Evolutionary conservation across 2,329 filamentous ascomycete genomes (phyloP).

Genomic region (Nemania sp.): DNA sequence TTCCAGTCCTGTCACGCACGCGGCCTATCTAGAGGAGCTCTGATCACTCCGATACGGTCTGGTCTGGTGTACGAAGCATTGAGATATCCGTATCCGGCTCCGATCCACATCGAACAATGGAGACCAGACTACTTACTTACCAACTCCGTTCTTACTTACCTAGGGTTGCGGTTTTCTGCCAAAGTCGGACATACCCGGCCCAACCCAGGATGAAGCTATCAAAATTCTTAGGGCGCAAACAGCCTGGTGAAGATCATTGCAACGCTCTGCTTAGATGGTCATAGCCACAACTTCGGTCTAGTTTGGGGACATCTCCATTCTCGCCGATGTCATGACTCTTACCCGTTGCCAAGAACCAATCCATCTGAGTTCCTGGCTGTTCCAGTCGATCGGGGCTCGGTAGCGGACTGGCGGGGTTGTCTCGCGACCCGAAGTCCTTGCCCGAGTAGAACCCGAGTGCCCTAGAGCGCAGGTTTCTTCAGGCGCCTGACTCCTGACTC

Average conservation of each 20-base stretch:
- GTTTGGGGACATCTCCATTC: conserved; percentile 18
- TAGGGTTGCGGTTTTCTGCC: too few relatives aligned
- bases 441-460: conserved; percentile 28
- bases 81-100: too few relatives aligned
- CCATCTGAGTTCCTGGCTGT: conserved; percentile 33
- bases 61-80: neutral
- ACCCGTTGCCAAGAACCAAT: conserved; percentile 27
- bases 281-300: too few relatives aligned
- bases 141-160: too few relatives aligned
- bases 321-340: conserved; percentile 29
- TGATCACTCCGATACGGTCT: neutral
- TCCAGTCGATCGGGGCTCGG: conserved; percentile 36
- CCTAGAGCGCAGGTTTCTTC: neutral
- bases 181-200: too few relatives aligned
- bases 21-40: neutral
- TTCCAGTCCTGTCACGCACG: neutral
- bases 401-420: conserved; percentile 40
- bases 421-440: conserved; percentile 42
- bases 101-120: too few relatives aligned
- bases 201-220: neutral
- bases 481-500: conserved; percentile 15
- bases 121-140: too few relatives aligned
- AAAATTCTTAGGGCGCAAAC: neutral
- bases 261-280: conserved; percentile 16
- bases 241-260: conserved; percentile 10